A percentile compares a stretch with the other conserved stretches of the same genome.
phyloP scores from a whole-genome alignment of 805 yeast species.

The Brettanomyces anomalus region DNA sequence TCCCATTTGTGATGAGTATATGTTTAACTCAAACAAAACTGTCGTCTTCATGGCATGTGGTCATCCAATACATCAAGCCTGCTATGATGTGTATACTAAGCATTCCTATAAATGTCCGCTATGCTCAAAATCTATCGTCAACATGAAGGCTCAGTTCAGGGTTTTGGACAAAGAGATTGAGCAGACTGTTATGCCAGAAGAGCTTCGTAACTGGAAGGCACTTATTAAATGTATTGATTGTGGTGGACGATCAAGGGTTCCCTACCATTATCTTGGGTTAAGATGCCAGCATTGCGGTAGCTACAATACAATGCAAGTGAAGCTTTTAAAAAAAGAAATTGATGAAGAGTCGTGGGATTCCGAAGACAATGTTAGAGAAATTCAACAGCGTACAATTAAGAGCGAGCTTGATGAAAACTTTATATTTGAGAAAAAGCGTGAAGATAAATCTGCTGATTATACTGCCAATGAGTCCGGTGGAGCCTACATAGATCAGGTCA shows the following conservation, averaged over 20 bases:
- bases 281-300: slow-evolving; percentile 82
- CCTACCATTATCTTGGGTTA: slow-evolving; percentile 78
- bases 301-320: slow-evolving; percentile 74
- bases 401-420: slow-evolving; percentile 26
- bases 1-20: slow-evolving; percentile 86
- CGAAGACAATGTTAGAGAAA: slow-evolving; percentile 1
- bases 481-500: background rate
- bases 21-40: slow-evolving; percentile 72
- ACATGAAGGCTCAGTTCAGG: slow-evolving; percentile 84
- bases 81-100: slow-evolving; percentile 74
- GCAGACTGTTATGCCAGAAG: slow-evolving; percentile 71
- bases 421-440: slow-evolving; percentile 16
- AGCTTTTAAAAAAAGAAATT: slow-evolving; percentile 56
- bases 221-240: slow-evolving; percentile 81
- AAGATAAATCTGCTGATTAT: slow-evolving; percentile 14
- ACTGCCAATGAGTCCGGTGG: slow-evolving; percentile 5
- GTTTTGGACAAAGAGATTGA: slow-evolving; percentile 77
- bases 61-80: slow-evolving; percentile 82
- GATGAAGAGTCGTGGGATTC: slow-evolving; percentile 12
- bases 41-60: slow-evolving; percentile 94
- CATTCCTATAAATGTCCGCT: slow-evolving; percentile 88
- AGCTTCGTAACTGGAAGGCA: slow-evolving; percentile 68
- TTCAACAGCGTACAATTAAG: slow-evolving; percentile 7
- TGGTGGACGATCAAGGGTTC: slow-evolving; percentile 65
- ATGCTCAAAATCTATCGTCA: slow-evolving; percentile 74